Evolutionary conservation across 2,329 filamentous ascomycete genomes (phyloP), one percentile per base, ranked within the genome.

Genomic region (Colletotrichum navitas): DNA sequence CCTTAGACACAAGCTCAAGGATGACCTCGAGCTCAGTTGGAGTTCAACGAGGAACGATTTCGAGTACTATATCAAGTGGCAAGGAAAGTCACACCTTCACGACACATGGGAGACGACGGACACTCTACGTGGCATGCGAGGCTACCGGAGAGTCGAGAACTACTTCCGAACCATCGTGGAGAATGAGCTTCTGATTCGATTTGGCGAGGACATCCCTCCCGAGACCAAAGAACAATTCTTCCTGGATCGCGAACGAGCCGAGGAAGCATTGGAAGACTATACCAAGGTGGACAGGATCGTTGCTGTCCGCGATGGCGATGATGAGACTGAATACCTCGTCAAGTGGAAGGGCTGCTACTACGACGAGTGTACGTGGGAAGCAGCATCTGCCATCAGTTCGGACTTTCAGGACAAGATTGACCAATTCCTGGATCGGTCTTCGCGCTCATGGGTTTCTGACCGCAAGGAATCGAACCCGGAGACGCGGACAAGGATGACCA

Each of bases 301-400:
- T 76, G 93, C 93, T 65, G 89, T 92, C 70, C 91, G 93, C 74
- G 90, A 94, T 69, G 92, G 92, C 32, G 94, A 96, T 18, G 92
- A 93, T 11, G 94, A 91, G 60, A 89, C 89, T 0, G 94, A 98
- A 80, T 99, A 99, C 81, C 94, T 91, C 74, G 92, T 98, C 81
- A 99, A 99, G 84, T 99, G 96, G 94, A 97, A 96, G 82, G 93
- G 94, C 14, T 88, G 98, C 63, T 93, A 92, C 63, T 99, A 99
- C 79, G 95, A 98, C 77, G 91, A 92, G 74, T 97, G 93, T 82
- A 99, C 97, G 2, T 99, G 97, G 97, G 96, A 99, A 80, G 83
- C 86, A 51, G 93, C 91, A 49, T 87, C 89, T 7, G 86, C 95
- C 43, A 89, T 98, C 76, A 93, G 91, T 78, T 85, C 90, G 41